Conservation (phyloP, 139 green algal genomes). For the Mesostigma viride region DNA sequence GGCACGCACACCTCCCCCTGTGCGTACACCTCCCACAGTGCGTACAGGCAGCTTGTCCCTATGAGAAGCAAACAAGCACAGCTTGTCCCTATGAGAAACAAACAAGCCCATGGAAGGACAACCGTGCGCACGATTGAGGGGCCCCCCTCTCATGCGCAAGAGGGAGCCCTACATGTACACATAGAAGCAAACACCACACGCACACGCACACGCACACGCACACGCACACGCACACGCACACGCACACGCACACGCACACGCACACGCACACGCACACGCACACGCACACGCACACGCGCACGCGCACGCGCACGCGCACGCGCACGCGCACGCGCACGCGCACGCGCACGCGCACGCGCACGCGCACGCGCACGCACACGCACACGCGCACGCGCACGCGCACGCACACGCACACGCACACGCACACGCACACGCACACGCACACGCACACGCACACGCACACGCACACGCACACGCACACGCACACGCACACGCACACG, state of each 20-base stretch:
- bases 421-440: background rate
- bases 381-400: background rate
- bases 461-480: background rate
- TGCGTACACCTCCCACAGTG: too few relatives aligned
- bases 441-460: background rate
- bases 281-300: background rate
- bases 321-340: background rate
- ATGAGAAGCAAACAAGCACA: too few relatives aligned
- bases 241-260: background rate
- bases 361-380: background rate
- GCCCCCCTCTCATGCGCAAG: too few relatives aligned
- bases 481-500: background rate
- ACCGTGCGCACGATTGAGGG: too few relatives aligned
- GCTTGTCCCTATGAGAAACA: too few relatives aligned
- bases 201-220: background rate
- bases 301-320: background rate
- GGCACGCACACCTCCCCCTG: too few relatives aligned
- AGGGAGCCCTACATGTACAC: too few relatives aligned
- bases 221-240: background rate
- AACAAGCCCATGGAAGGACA: too few relatives aligned
- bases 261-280: background rate
- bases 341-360: background rate
- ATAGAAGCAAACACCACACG: background rate
- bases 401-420: background rate
- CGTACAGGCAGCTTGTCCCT: too few relatives aligned